Percentiles rank a stretch among this genome's conserved stretches.
phyloP scores from a whole-genome alignment of 345 rosid species.

The Dipteronia dyeriana region DNA sequence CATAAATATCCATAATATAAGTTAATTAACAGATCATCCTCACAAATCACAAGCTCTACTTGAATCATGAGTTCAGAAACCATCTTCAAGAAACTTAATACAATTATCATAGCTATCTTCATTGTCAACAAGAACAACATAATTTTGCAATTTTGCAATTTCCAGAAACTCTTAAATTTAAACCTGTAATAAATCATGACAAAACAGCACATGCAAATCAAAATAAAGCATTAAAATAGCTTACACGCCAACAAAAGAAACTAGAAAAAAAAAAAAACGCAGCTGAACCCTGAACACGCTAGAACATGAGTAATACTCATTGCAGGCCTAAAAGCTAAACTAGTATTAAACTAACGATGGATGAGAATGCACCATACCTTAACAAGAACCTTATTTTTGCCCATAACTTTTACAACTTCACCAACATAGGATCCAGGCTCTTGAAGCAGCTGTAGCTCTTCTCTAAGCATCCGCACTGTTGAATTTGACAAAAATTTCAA shows the following conservation, averaged over 20 bases:
- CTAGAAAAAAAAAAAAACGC: not conserved
- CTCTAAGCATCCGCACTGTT: constrained; percentile 92
- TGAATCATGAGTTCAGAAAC: not conserved
- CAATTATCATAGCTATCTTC: not conserved
- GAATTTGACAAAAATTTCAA: constrained; percentile 6
- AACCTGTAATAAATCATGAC: not conserved
- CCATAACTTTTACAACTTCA: constrained; percentile 99
- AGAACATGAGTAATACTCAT: not conserved
- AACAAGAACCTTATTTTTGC: constrained; percentile 92
- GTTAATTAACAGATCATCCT: not conserved
- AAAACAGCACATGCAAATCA: not conserved
- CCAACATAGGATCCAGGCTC: constrained; percentile 99
- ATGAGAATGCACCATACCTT: constrained; percentile 52
- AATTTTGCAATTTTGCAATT: not conserved
- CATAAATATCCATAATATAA: not conserved
- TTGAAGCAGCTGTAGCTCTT: constrained; percentile 94
- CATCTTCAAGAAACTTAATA: not conserved
- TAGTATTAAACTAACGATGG: not conserved
- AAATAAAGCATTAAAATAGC: not conserved
- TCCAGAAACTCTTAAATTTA: not conserved
- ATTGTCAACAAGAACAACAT: not conserved
- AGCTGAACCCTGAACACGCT: not conserved
- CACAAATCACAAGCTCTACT: not conserved
- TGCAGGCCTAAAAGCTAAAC: not conserved
- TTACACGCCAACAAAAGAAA: not conserved